phyloP scores from a whole-genome alignment of 331 rosid genomes.

The Acacia concinna region DNA sequence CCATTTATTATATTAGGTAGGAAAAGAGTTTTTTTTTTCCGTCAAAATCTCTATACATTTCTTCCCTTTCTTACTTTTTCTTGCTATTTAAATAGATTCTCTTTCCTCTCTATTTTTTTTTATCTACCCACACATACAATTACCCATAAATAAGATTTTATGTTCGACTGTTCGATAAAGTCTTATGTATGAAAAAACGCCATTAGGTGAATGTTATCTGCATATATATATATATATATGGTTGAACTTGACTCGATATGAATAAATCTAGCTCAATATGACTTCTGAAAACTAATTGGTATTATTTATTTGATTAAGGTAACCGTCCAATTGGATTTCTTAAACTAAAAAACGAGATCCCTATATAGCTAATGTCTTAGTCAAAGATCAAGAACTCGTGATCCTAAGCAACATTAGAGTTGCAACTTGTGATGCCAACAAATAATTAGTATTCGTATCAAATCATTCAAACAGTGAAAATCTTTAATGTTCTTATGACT shows the following conservation, averaged over 20 bases:
- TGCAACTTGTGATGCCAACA: neutral
- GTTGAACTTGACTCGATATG: neutral
- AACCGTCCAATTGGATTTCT: neutral
- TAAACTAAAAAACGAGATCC: neutral
- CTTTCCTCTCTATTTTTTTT: neutral
- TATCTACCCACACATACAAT: neutral
- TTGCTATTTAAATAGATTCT: neutral
- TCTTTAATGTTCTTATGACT: neutral
- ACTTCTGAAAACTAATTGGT: neutral
- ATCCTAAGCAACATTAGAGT: neutral
- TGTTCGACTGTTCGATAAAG: no score
- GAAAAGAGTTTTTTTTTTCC: neutral
- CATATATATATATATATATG: no score
- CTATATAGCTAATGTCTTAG: neutral
- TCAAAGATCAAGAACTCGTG: neutral
- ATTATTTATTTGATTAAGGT: neutral
- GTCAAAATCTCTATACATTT: neutral
- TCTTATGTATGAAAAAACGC: neutral
- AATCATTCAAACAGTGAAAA: neutral
- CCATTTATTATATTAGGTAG: no score
- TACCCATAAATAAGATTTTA: neutral
- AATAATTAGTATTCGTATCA: neutral
- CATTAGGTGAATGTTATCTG: no score
- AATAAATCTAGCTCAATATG: neutral
- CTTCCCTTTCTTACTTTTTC: neutral